Base-by-base conservation (phyloP, 257 asterid species). In the Penstemon newberryi region DNA sequence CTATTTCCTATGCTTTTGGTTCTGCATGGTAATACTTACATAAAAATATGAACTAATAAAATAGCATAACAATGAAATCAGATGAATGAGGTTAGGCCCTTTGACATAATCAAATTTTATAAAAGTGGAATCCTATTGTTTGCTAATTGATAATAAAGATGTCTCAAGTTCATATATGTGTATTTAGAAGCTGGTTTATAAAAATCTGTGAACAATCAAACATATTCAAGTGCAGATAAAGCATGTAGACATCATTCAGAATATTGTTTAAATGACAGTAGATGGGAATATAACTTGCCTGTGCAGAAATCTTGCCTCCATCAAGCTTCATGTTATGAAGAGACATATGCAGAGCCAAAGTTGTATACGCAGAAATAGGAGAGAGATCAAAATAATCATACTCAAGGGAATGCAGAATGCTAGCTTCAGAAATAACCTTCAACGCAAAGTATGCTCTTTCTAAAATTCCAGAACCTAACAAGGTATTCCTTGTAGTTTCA, bases 351-450 rank as follows among this genome's bases (percentile, higher is more conserved):
- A 90, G 82, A 11, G 91, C 50, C 75, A 94, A 86, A 70, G 90
- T 63, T 50, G 93, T 74, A 78, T 91, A 94, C 39, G 90, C 89
- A 78, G 81, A 80, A 82, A 94, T 75, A 56, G 87, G 79, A 73
- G 65, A 72, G 40, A 81, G 58, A 61, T 80, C 73, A 72, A 87
- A 70, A 69, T 66, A 65, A 66, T 82, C 96, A 77, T 65, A 65
- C 74, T 79, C 79, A 75, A 77, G 59, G 80, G 86, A 82, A 78
- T 87, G 88, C 79, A 81, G 76, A 77, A 94, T 71, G 81, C 96
- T 87, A 60, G 79, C 87, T 76, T 90, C 99, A 56, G 96, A 87
- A 75, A 91, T 78, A 55, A 70, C 78, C 80, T 89, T 94, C 83
- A 94, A 71, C 1, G 93, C 84, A 46, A 63, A 66, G 71, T 80